A percentile compares a stretch with the other conserved stretches of the same genome.
phyloP scores from a whole-genome alignment of 2,329 filamentous ascomycete genomes.

The Trichoderma koningiopsis region DNA sequence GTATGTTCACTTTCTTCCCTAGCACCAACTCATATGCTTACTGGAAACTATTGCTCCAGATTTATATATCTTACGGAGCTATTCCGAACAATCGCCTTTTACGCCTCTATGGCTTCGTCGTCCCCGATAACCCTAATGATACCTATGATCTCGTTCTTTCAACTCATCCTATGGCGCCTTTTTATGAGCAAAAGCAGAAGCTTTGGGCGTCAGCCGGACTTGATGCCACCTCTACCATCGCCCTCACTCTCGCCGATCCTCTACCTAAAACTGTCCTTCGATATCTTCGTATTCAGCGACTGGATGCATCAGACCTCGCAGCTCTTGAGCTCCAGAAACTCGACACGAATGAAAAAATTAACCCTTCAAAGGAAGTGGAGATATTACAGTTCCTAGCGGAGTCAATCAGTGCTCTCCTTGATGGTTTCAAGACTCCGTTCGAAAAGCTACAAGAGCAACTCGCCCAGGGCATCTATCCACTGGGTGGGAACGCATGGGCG shows the following conservation, averaged over 20 bases:
- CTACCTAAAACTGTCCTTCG: constrained; percentile 39
- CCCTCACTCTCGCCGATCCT: constrained; percentile 36
- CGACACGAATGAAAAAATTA: constrained; percentile 35
- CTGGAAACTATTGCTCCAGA: background rate
- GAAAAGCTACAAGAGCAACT: constrained; percentile 39
- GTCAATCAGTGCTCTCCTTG: constrained; percentile 37
- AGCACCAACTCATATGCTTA: constrained; percentile 22
- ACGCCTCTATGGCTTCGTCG: constrained; percentile 43
- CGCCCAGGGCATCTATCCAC: constrained; percentile 36
- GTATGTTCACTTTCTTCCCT: constrained; percentile 32
- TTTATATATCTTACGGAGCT: constrained; percentile 37
- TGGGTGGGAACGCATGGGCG: constrained; percentile 41
- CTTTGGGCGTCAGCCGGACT: constrained; percentile 38
- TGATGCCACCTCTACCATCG: background rate
- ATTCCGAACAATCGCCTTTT: constrained; percentile 41
- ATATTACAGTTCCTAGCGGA: constrained; percentile 39
- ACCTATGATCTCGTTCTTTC: constrained; percentile 42
- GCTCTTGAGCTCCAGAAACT: constrained; percentile 32
- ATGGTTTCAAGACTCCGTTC: constrained; percentile 36
- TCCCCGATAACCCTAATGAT: constrained; percentile 41
- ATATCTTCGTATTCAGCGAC: constrained; percentile 42
- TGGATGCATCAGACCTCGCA: constrained; percentile 36
- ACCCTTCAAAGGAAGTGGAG: constrained; percentile 38
- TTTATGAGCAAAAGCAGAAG: constrained; percentile 40
- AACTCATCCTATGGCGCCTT: constrained; percentile 38